phyloP scores from a whole-genome alignment of 495 filamentous ascomycete species.

The Trichoderma gamsii region DNA sequence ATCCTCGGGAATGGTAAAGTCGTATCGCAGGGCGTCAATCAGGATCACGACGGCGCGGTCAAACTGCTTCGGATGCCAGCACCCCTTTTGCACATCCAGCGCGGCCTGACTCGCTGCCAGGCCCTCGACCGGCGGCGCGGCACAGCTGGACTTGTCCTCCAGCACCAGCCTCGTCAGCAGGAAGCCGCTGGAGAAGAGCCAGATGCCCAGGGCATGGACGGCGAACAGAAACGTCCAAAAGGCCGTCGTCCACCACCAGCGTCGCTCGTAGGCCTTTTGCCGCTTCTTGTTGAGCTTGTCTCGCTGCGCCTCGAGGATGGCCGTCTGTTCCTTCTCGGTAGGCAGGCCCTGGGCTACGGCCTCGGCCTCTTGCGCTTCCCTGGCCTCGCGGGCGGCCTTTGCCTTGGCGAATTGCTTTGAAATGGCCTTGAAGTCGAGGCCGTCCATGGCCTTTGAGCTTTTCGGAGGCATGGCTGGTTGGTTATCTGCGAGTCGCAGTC shows the following conservation, averaged over 20 bases:
- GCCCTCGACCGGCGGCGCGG: conserved; percentile 57
- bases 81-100: conserved; percentile 58
- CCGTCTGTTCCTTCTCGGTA: conserved; percentile 20
- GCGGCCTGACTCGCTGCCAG: conserved; percentile 33
- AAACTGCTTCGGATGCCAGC: conserved; percentile 93
- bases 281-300: conserved; percentile 36
- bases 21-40: conserved; percentile 91
- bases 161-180: conserved; percentile 88
- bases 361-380: conserved; percentile 22
- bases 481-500: neutral
- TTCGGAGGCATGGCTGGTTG: neutral
- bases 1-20: conserved; percentile 82
- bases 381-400: conserved; percentile 33
- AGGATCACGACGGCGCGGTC: conserved; percentile 86
- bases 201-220: conserved; percentile 75
- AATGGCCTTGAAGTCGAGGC: conserved; percentile 37
- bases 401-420: conserved; percentile 42
- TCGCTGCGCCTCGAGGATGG: conserved; percentile 29
- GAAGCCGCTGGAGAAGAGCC: conserved; percentile 94
- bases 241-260: conserved; percentile 43
- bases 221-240: conserved; percentile 53
- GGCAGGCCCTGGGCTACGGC: conserved; percentile 11
- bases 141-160: conserved; percentile 79
- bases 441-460: conserved; percentile 22
- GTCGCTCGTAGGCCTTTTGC: conserved; percentile 35